Conservation (phyloP, 2,329 filamentous ascomycete species). For the Pseudocercospora musae region DNA sequence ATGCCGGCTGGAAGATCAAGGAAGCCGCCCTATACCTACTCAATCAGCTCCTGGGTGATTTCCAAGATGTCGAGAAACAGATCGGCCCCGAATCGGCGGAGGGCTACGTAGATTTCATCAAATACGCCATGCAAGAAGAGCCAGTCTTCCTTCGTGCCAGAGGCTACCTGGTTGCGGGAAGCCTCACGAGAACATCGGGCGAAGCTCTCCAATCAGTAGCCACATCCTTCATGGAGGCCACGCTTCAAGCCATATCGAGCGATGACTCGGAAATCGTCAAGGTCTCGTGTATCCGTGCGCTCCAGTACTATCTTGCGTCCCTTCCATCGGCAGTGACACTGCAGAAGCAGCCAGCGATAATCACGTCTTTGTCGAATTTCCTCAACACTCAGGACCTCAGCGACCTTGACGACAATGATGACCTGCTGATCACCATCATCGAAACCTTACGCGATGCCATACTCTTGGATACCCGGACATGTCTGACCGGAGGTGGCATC, state of each 20-base stretch:
- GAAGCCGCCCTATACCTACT: constrained; percentile 83
- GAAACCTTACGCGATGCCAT: constrained; percentile 84
- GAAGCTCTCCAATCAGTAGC: constrained; percentile 54
- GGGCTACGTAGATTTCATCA: constrained; percentile 76
- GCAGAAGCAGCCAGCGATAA: constrained; percentile 59
- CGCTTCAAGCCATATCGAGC: constrained; percentile 69
- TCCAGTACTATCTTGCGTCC: constrained; percentile 65
- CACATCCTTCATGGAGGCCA: constrained; percentile 64
- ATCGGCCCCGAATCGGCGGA: constrained; percentile 68
- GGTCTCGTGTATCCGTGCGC: constrained; percentile 82
- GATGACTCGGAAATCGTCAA: constrained; percentile 86
- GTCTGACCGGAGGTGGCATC: constrained; percentile 70
- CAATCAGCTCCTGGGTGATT: constrained; percentile 79
- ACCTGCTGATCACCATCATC: constrained; percentile 84
- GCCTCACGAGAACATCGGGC: constrained; percentile 67
- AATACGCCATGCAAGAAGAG: constrained; percentile 67
- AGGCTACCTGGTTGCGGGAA: constrained; percentile 81
- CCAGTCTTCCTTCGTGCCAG: constrained; percentile 79
- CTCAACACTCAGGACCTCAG: constrained; percentile 74
- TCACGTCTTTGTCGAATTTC: constrained; percentile 65
- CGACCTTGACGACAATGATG: constrained; percentile 84
- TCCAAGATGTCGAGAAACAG: constrained; percentile 70
- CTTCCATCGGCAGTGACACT: constrained; percentile 50
- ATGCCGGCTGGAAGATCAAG: constrained; percentile 60
- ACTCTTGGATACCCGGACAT: constrained; percentile 70